Conservation (phyloP, 108 stramenopile genomes). For the Tribonema minus region DNA sequence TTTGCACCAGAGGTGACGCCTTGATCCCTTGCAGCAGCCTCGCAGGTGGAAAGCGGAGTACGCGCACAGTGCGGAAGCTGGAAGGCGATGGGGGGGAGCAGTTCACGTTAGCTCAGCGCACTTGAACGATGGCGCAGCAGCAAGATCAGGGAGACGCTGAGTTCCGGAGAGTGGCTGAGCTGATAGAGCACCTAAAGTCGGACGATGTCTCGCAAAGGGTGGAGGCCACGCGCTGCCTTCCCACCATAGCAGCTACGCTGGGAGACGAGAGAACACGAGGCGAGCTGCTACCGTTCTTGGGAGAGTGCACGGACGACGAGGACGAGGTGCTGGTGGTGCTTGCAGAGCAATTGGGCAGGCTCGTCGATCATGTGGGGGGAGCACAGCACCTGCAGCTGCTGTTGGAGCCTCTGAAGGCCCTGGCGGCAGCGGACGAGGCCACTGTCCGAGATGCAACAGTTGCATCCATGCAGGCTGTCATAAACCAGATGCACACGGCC, state of each 20-base stretch:
- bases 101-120: too few species aligned
- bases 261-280: constrained; percentile 58
- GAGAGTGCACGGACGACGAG: constrained; percentile 59
- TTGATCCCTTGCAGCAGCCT: too few species aligned
- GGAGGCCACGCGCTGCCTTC: constrained; percentile 37
- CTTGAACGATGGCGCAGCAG: too few species aligned
- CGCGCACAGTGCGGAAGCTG: too few species aligned
- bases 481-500: constrained; percentile 49
- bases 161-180: too few species aligned
- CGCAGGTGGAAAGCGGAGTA: too few species aligned
- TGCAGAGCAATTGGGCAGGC: constrained; percentile 55
- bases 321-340: constrained; percentile 60
- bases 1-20: too few species aligned
- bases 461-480: constrained; percentile 61
- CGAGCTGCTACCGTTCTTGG: constrained; percentile 61
- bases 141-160: too few species aligned
- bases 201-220: constrained; percentile 49
- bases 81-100: too few species aligned
- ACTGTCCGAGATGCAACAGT: constrained; percentile 85
- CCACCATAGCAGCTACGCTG: constrained; percentile 52
- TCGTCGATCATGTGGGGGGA: constrained; percentile 45
- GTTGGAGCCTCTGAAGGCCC: constrained; percentile 78
- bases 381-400: constrained; percentile 53
- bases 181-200: constrained; percentile 55
- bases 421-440: constrained; percentile 88